These are phyloP conservation scores for Phytophthora pini DNA, from an alignment of 352 stramenopile genomes.

Conservation along the genomic window DNA sequence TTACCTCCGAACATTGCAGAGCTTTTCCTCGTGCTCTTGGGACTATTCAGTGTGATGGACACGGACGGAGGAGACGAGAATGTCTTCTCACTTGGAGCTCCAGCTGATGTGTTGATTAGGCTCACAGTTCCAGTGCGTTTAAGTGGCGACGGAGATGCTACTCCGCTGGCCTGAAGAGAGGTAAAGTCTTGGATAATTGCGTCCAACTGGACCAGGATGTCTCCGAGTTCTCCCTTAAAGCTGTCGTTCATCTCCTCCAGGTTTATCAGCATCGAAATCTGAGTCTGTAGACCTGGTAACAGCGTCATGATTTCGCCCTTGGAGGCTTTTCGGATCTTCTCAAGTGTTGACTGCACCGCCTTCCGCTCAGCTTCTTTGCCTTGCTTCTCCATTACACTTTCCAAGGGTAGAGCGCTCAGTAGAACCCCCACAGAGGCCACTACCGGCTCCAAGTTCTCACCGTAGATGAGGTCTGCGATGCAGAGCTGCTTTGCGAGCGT, in stretches of 20 bases:
- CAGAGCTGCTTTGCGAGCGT: constrained; percentile 67
- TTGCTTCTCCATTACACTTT: constrained; percentile 74
- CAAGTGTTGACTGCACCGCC: constrained; percentile 73
- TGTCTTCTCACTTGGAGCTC: constrained; percentile 10
- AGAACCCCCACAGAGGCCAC: constrained; percentile 45
- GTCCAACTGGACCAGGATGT: constrained; percentile 54
- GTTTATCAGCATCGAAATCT: constrained; percentile 56
- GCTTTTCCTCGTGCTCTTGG: constrained; percentile 18
- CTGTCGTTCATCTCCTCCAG: constrained; percentile 57
- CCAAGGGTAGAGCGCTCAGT: constrained; percentile 69
- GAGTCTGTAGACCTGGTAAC: constrained; percentile 63
- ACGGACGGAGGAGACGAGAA: not conserved
- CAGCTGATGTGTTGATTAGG: constrained; percentile 13
- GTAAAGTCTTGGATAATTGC: constrained; percentile 46
- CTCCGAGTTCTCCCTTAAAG: constrained; percentile 64
- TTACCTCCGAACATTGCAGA: constrained; percentile 18
- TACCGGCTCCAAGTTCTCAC: constrained; percentile 54
- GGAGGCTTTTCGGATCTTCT: constrained; percentile 81
- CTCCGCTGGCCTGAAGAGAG: constrained; percentile 15
- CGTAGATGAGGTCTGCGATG: constrained; percentile 84
- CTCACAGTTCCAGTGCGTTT: not conserved
- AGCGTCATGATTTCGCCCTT: constrained; percentile 82
- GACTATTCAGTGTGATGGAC: constrained; percentile 5
- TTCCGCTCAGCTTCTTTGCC: constrained; percentile 80
- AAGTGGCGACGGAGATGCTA: not conserved